Percentiles rank a stretch among this genome's conserved stretches.
Conservation (phyloP, 2,329 filamentous ascomycete species). For the Coniella vitis region DNA sequence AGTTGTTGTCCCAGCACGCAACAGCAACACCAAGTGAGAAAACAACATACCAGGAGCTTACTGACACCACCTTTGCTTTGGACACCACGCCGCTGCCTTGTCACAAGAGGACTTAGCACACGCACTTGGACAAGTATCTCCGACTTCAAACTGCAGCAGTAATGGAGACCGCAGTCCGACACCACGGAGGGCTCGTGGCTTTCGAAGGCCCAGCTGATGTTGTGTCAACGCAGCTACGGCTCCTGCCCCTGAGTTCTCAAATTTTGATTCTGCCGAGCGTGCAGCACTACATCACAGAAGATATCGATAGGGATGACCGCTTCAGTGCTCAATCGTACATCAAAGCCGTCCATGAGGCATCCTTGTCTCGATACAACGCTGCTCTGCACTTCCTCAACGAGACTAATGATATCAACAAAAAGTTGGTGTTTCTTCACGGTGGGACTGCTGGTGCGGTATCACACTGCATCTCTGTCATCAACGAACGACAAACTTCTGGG, state of each 20-base stretch:
- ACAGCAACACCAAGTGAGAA: too few relatives aligned
- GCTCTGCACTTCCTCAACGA: conserved; percentile 45
- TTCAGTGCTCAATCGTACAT: conserved; percentile 37
- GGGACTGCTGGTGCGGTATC: conserved; percentile 49
- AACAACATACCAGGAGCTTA: too few relatives aligned
- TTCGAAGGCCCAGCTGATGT: conserved; percentile 51
- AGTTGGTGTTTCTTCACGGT: conserved; percentile 54
- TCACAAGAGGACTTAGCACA: too few relatives aligned
- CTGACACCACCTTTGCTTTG: too few relatives aligned
- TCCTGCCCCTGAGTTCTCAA: conserved; percentile 52
- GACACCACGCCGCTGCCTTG: too few relatives aligned
- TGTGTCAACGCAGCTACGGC: conserved; percentile 51
- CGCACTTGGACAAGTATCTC: not conserved
- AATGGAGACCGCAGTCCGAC: conserved; percentile 14
- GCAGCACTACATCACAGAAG: conserved; percentile 37
- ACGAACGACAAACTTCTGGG: conserved; percentile 43
- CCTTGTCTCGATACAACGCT: conserved; percentile 37
- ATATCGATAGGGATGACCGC: conserved; percentile 19
- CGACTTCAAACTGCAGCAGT: not conserved
- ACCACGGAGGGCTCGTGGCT: conserved; percentile 48
- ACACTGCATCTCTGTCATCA: conserved; percentile 48
- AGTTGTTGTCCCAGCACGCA: too few relatives aligned
- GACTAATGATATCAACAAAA: conserved; percentile 39
- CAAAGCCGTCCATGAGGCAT: conserved; percentile 43
- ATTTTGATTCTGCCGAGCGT: conserved; percentile 50